phyloP scores from a whole-genome alignment of 495 filamentous ascomycete genomes.

The Neurospora tetrasperma region DNA sequence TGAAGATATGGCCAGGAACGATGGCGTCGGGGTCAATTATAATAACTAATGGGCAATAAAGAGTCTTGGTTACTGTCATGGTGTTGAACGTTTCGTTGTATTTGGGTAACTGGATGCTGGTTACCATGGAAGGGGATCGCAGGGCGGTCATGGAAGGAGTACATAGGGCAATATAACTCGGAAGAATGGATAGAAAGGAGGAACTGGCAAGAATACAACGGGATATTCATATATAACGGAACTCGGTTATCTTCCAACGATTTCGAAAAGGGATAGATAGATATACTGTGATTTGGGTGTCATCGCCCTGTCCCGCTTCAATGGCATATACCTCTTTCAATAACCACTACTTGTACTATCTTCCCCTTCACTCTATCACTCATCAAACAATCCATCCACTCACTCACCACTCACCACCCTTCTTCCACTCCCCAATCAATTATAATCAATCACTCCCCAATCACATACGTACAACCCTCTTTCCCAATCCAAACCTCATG shows the following conservation, averaged over 20 bases:
- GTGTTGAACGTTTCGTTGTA: background rate
- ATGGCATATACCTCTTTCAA: no score
- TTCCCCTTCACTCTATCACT: no score
- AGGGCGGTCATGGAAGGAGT: background rate
- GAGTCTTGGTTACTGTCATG: background rate
- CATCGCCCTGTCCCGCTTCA: no score
- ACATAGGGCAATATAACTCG: background rate
- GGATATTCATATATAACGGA: background rate
- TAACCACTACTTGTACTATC: no score
- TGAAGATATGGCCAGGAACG: background rate
- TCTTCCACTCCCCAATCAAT: no score
- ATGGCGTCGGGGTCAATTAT: background rate
- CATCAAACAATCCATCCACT: no score
- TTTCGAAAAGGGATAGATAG: no score
- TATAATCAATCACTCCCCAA: conserved; percentile 49
- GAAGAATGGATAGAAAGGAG: background rate
- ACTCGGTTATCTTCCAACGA: no score
- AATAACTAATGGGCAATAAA: background rate
- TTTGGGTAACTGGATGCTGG: background rate
- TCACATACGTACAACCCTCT: conserved; percentile 75
- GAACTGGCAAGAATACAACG: background rate
- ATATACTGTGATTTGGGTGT: no score
- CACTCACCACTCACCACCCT: no score
- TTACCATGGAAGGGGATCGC: background rate
- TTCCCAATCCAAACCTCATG: conserved; percentile 81